Conservation (phyloP, 441 rosid genomes). For the Mallotus repandus region DNA sequence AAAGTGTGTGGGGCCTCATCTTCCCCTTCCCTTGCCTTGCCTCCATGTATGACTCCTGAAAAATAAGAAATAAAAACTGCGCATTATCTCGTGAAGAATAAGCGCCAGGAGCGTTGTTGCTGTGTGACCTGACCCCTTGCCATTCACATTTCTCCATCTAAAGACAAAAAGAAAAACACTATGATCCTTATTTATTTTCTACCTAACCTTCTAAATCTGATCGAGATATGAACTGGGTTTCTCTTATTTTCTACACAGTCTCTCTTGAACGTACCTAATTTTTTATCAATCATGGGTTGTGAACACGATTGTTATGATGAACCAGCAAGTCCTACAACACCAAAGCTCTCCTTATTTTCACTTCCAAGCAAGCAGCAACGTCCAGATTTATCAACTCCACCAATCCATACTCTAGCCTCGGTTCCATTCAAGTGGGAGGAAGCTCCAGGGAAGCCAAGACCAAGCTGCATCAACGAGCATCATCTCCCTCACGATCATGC, state of each 20-base stretch:
- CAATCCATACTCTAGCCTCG: constrained; percentile 47
- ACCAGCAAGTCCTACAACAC: constrained; percentile 33
- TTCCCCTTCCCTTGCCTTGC: too few species aligned
- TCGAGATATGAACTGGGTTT: constrained; percentile 14
- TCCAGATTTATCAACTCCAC: constrained; percentile 52
- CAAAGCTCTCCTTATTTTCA: constrained; percentile 52
- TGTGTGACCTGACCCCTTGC: constrained; percentile 1
- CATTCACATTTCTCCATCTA: neutral
- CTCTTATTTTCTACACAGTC: neutral
- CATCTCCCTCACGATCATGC: neutral
- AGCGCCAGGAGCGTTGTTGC: constrained; percentile 35
- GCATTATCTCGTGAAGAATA: constrained; percentile 30
- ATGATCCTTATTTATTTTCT: too few species aligned
- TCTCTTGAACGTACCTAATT: neutral
- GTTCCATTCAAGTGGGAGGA: constrained; percentile 90
- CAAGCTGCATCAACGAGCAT: neutral
- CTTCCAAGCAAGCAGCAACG: constrained; percentile 42
- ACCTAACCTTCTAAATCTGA: neutral
- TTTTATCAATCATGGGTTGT: constrained; percentile 20
- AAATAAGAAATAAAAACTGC: neutral
- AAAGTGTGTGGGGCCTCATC: neutral
- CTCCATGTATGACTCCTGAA: neutral
- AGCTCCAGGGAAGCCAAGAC: constrained; percentile 81
- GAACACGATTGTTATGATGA: constrained; percentile 17
- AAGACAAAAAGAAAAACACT: neutral